Conservation (phyloP, 306 rosid genomes). For the Lathyrus aphaca region DNA sequence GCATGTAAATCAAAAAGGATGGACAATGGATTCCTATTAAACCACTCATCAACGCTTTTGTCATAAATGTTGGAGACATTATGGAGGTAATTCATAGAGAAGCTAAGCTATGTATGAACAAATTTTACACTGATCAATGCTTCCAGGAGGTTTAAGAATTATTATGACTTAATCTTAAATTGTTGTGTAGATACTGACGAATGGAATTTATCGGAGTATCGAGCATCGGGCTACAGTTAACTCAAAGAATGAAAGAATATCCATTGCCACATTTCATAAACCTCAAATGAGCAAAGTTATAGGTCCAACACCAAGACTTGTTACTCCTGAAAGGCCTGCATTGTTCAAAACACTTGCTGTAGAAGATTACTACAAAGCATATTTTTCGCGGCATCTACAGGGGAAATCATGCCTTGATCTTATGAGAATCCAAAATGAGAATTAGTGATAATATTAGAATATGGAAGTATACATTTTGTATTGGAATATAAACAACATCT, state of each 20-base stretch:
- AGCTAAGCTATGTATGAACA: no score
- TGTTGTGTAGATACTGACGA: background rate
- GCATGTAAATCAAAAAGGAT: slow-evolving; percentile 31
- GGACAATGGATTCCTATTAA: slow-evolving; percentile 29
- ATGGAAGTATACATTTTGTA: no score
- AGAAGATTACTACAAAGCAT: background rate
- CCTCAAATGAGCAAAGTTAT: background rate
- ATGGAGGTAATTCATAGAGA: background rate
- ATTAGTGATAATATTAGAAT: background rate
- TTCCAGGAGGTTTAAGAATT: background rate
- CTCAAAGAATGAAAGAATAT: slow-evolving; percentile 4
- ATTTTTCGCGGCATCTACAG: background rate
- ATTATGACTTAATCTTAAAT: background rate
- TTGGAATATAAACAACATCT: no score
- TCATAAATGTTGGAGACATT: background rate
- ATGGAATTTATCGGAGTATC: background rate
- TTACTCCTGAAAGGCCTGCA: background rate
- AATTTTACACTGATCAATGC: no score
- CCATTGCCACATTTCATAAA: background rate
- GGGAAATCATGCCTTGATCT: background rate
- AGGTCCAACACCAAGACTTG: background rate
- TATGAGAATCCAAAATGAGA: background rate
- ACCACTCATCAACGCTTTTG: slow-evolving; percentile 6
- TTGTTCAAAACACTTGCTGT: background rate
- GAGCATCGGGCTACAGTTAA: background rate